Conservation (phyloP, 2,329 filamentous ascomycete genomes). For the Microcyclospora pomicola region DNA sequence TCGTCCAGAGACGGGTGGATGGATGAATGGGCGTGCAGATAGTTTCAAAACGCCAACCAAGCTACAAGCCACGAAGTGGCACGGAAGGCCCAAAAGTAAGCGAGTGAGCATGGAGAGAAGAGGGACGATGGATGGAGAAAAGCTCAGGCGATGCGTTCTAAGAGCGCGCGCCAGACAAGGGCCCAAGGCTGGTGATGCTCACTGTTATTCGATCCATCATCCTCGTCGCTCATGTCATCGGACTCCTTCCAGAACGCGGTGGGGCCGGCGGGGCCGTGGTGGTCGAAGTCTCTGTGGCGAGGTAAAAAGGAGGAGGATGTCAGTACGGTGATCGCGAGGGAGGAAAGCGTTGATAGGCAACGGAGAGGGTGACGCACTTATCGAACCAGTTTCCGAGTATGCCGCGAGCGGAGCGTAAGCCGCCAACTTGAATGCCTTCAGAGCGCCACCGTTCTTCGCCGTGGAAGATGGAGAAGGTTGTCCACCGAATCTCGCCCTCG, state of each 20-base stretch:
- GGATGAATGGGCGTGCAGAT: too few relatives aligned
- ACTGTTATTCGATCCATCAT: not conserved
- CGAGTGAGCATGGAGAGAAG: too few relatives aligned
- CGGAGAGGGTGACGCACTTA: constrained; percentile 33
- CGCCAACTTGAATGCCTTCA: constrained; percentile 63
- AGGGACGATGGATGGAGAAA: too few relatives aligned
- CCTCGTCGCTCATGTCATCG: constrained; percentile 31
- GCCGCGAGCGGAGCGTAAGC: constrained; percentile 48
- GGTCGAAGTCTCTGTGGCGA: constrained; percentile 45
- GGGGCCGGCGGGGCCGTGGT: constrained; percentile 56
- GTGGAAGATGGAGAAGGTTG: constrained; percentile 49
- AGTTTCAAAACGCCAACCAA: too few relatives aligned
- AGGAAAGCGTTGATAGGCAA: not conserved
- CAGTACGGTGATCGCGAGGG: not conserved
- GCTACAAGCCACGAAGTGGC: too few relatives aligned
- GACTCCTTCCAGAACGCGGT: constrained; percentile 66
- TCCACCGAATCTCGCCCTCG: constrained; percentile 63
- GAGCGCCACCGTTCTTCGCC: constrained; percentile 61
- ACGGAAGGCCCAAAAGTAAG: too few relatives aligned
- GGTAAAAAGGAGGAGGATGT: not conserved
- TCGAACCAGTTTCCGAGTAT: constrained; percentile 70
- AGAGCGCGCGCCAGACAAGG: too few relatives aligned
- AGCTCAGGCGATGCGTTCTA: too few relatives aligned
- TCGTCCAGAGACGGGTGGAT: too few relatives aligned
- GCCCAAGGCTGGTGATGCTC: not conserved